phyloP scores from a whole-genome alignment of 139 green algal genomes.

The Micractinium conductrix region DNA sequence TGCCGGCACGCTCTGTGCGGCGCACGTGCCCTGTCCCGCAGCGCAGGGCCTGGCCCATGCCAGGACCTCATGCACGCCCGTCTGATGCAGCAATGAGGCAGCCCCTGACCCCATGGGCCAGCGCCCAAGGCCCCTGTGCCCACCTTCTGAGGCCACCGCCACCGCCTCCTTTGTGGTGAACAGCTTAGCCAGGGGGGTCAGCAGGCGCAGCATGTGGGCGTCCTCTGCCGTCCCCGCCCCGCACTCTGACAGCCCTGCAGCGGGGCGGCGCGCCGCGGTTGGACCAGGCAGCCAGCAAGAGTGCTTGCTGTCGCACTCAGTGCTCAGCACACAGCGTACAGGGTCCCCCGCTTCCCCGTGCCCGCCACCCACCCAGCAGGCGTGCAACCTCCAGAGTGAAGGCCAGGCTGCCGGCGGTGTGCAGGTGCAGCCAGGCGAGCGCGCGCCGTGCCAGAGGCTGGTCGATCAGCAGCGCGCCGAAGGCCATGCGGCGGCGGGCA shows the following conservation, averaged over 20 bases:
- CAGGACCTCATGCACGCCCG: too few relatives aligned
- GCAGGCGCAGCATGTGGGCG: conserved; percentile 28
- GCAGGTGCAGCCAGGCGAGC: conserved; percentile 35
- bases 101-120: too few relatives aligned
- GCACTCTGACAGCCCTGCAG: conserved; percentile 19
- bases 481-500: conserved; percentile 19
- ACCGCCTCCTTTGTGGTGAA: conserved; percentile 36
- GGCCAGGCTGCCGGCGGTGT: conserved; percentile 14
- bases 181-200: conserved; percentile 41
- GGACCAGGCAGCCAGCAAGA: not conserved
- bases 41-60: too few relatives aligned
- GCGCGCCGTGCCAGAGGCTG: conserved; percentile 36
- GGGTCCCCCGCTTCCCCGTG: not conserved
- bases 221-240: not conserved
- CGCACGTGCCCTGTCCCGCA: too few relatives aligned
- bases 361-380: conserved; percentile 17
- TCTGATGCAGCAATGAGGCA: too few relatives aligned
- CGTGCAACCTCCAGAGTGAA: conserved; percentile 32
- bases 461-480: not conserved
- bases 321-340: not conserved
- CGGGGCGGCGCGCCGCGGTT: too few relatives aligned
- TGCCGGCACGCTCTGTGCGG: too few relatives aligned
- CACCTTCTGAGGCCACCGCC: conserved; percentile 16
- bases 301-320: not conserved
- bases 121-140: not conserved